Conservation (phyloP, 805 yeast species). For the Starmerella floris region DNA sequence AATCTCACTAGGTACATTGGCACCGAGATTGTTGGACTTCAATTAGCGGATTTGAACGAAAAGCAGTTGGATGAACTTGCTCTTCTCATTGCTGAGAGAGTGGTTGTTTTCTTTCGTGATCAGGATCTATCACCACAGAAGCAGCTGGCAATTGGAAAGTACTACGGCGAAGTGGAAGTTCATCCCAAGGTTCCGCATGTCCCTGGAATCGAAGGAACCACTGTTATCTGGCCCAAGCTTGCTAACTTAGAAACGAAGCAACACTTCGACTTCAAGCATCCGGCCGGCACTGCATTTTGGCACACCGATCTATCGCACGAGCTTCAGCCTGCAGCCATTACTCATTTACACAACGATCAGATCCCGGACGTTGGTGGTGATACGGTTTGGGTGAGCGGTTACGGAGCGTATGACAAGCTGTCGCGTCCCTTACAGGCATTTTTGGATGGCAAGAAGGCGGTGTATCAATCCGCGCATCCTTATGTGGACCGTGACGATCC, state of each 20-base stretch:
- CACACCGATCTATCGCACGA: constrained; percentile 71
- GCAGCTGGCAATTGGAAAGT: constrained; percentile 35
- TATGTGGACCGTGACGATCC: constrained; percentile 31
- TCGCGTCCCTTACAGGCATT: constrained; percentile 37
- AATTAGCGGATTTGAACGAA: constrained; percentile 33
- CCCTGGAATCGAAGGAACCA: constrained; percentile 36
- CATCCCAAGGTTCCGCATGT: constrained; percentile 26
- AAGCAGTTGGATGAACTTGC: constrained; percentile 38
- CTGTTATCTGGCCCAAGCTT: constrained; percentile 28
- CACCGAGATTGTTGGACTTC: constrained; percentile 38
- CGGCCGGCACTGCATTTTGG: constrained; percentile 32
- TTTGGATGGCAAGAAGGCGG: constrained; percentile 44
- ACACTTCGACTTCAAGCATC: constrained; percentile 24
- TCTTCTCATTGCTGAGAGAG: constrained; percentile 36
- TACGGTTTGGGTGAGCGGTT: constrained; percentile 42
- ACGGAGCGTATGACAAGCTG: constrained; percentile 42
- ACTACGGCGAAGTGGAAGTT: constrained; percentile 35
- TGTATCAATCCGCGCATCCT: constrained; percentile 38
- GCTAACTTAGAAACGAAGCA: constrained; percentile 37
- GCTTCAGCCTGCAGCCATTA: constrained; percentile 57
- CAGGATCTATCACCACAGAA: constrained; percentile 34
- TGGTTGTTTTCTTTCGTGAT: constrained; percentile 40
- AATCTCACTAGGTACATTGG: constrained; percentile 37
- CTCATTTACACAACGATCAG: constrained; percentile 52
- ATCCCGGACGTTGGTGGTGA: constrained; percentile 44